phyloP scores from a whole-genome alignment of 352 stramenopile genomes.

The Phytophthora parvispora region DNA sequence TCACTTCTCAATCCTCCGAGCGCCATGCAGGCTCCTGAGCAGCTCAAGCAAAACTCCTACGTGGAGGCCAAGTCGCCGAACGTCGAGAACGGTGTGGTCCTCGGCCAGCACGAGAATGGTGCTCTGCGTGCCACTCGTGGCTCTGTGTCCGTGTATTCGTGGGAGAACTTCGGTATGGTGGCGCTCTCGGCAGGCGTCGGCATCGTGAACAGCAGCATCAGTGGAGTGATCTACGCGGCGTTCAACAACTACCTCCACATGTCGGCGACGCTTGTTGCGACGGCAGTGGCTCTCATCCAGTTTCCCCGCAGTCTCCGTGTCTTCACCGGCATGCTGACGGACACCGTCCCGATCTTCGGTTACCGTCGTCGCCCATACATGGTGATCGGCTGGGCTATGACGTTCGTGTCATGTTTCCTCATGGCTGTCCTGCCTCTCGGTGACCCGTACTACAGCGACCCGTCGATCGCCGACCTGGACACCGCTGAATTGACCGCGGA shows the following conservation, averaged over 20 bases:
- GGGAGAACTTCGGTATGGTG: slow-evolving; percentile 56
- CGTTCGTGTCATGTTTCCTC: slow-evolving; percentile 46
- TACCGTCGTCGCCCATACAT: slow-evolving; percentile 89
- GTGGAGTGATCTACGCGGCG: slow-evolving; percentile 63
- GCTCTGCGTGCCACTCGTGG: slow-evolving; percentile 42
- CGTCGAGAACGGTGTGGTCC: slow-evolving; percentile 14
- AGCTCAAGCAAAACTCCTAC: slow-evolving; percentile 43
- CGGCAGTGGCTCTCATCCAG: slow-evolving; percentile 58
- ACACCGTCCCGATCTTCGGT: slow-evolving; percentile 83
- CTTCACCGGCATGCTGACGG: slow-evolving; percentile 80
- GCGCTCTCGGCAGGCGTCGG: slow-evolving; percentile 56
- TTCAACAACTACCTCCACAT: slow-evolving; percentile 78
- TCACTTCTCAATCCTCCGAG: slow-evolving; percentile 35
- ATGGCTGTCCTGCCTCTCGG: slow-evolving; percentile 60
- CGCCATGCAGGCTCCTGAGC: slow-evolving; percentile 31
- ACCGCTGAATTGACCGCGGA: slow-evolving; percentile 34
- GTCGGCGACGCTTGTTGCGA: slow-evolving; percentile 57
- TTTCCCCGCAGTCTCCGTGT: slow-evolving; percentile 61
- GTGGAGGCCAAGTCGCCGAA: slow-evolving; percentile 41
- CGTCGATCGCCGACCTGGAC: slow-evolving; percentile 41
- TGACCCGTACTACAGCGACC: slow-evolving; percentile 58
- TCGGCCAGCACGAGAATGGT: slow-evolving; percentile 38
- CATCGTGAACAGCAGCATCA: slow-evolving; percentile 57
- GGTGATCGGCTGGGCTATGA: slow-evolving; percentile 68
- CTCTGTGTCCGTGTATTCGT: slow-evolving; percentile 50